Base-by-base conservation (phyloP, 495 filamentous ascomycete species). In the Recurvomyces mirabilis region DNA sequence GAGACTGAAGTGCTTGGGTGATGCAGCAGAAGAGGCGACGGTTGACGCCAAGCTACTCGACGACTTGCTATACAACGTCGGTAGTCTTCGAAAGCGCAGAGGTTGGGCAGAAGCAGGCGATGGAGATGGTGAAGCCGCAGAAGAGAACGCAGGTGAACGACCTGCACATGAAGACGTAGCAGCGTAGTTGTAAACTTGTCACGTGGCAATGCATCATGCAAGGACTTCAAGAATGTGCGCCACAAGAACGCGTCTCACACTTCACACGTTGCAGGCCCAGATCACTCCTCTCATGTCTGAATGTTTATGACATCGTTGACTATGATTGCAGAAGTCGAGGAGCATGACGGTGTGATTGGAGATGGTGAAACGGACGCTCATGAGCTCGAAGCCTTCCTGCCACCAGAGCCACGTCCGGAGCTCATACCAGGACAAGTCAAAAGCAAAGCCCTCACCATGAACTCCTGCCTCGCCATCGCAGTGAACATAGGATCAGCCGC, bases 1-100 rank as follows among this genome's bases (percentile, higher is more conserved):
- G 17, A 44, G 24, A 21, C 15, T 51, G 41, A 9, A 38, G 28
- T 37, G 31, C 23, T 12, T 33, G 5, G 28, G 11, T 12, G 20
- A 30, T 13, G 9, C 4, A 1, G 13, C 17, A 5, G 17, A n/a
- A 30, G 23, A 31, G 6, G 1, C 15, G 9, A 11, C 14, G 2
- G 15, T 14, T 11, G 53, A 64, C 13, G 57, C 42, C 25, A 60
- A 66, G 28, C 61, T 70, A 29, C 46, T 81, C 19, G 64, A 70
- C 11, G 74, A 77, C 35, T 61, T 78, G 0, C 49, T 94, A 41
- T 94, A 94, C 62, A 67, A 68, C 2, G 62, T 86, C 36, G 80
- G 77, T 37, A 79, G 77, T 45, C 66, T 94, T 38, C 71, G 88
- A 38, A 95, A 93, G 67, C 72, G 68, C 14, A 70, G 67, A 30